phyloP scores from a whole-genome alignment of 129 eudicot genomes.

The Flaveria trinervia region DNA sequence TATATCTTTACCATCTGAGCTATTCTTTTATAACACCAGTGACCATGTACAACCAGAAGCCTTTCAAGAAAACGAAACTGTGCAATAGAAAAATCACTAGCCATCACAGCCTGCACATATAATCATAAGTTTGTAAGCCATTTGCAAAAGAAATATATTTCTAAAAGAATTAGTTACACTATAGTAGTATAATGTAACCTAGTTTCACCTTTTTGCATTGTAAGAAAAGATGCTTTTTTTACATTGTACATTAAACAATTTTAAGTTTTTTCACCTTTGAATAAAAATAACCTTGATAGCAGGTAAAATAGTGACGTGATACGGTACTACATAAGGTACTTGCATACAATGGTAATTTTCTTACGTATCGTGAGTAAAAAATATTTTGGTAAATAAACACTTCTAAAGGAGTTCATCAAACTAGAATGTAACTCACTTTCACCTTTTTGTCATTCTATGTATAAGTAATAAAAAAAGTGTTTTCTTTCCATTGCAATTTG shows the following conservation, averaged over 20 bases:
- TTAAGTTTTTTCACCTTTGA: neutral
- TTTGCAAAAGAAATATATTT: neutral
- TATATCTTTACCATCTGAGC: slow-evolving; percentile 81
- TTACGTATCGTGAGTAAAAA: no score
- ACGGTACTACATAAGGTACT: neutral
- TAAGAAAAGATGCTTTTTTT: neutral
- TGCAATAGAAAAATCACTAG: slow-evolving; percentile 97
- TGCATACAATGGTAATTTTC: neutral
- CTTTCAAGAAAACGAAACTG: slow-evolving; percentile 96
- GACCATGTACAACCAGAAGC: slow-evolving; percentile 95
- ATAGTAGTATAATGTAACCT: neutral
- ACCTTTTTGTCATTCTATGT: neutral
- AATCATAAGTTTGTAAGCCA: slow-evolving; percentile 19
- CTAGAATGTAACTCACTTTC: neutral
- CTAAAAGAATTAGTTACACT: neutral
- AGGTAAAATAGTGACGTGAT: neutral
- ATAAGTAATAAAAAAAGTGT: neutral
- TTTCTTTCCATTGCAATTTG: neutral
- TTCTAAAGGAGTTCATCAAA: neutral
- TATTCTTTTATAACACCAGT: slow-evolving; percentile 98
- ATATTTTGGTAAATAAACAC: neutral
- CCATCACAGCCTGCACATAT: slow-evolving; percentile 94
- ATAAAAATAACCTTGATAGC: neutral
- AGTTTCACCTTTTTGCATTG: neutral
- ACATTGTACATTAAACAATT: neutral